A percentile compares a stretch with the other conserved stretches of the same genome.
Evolutionary conservation across 495 filamentous ascomycete species (phyloP).

Genomic region (Penicillium flavigenum): DNA sequence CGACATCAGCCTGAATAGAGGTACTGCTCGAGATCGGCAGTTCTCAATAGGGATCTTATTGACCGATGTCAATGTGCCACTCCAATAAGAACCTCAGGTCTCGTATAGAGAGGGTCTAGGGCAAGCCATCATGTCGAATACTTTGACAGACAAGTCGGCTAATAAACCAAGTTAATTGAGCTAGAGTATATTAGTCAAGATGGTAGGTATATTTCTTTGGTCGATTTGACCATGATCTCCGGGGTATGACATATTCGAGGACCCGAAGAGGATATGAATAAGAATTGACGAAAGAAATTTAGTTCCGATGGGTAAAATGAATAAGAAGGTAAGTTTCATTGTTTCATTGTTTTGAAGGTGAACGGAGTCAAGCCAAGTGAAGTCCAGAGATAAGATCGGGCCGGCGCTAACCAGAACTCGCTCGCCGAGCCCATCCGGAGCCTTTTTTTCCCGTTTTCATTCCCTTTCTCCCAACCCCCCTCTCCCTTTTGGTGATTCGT

Average conservation of each 20-base stretch:
- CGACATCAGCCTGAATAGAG: constrained; percentile 2
- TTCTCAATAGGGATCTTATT: constrained; percentile 3
- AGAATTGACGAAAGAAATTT: constrained; percentile 7
- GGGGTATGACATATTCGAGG: not conserved
- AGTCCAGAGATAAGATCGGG: constrained; percentile 41
- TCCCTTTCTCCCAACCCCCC: constrained; percentile 20
- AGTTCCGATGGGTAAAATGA: constrained; percentile 13
- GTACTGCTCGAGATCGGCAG: not conserved
- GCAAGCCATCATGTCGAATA: not conserved
- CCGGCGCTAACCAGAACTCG: constrained; percentile 26
- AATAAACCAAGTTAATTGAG: not conserved
- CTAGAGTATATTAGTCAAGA: not conserved
- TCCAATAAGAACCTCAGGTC: not conserved
- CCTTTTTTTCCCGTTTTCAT: constrained; percentile 42
- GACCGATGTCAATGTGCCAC: not conserved
- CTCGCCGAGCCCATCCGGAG: constrained; percentile 44
- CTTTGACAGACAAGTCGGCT: not conserved
- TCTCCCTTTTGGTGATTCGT: constrained; percentile 8
- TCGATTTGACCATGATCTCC: not conserved
- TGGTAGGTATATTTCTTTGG: not conserved
- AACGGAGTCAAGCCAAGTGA: too few relatives aligned
- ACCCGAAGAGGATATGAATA: constrained; percentile 20
- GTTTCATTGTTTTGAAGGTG: not conserved
- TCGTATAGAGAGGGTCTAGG: not conserved
- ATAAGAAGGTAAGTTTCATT: constrained; percentile 13